Percentiles rank a stretch among this genome's conserved stretches.
These are phyloP conservation scores for Hericium erinaceus DNA, from an alignment of 768 basidiomycete species.

Conservation along the genomic window DNA sequence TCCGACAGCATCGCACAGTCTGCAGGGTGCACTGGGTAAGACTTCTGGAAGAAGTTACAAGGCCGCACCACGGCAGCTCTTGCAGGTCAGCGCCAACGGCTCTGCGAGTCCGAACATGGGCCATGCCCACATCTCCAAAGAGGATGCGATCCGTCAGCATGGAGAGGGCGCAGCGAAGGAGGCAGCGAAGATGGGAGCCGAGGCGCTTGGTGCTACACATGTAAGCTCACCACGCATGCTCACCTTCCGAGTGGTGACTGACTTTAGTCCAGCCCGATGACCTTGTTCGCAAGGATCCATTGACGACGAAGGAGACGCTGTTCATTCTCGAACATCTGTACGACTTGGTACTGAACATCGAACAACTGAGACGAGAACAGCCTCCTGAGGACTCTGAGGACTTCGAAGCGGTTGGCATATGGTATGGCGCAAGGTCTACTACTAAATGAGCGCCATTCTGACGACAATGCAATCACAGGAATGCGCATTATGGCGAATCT, in stretches of 20 bases:
- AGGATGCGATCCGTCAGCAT: conserved; percentile 32
- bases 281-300: conserved; percentile 57
- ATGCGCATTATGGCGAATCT: conserved; percentile 43
- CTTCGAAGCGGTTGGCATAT: conserved; percentile 35
- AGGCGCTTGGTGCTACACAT: conserved; percentile 52
- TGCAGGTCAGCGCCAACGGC: conserved; percentile 65
- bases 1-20: conserved; percentile 51
- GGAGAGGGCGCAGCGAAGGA: conserved; percentile 57
- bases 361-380: conserved; percentile 77
- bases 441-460: too few species aligned
- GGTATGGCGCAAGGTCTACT: background rate
- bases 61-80: conserved; percentile 90
- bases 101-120: conserved; percentile 33
- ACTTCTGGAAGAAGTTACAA: conserved; percentile 91
- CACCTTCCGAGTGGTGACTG: background rate
- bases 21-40: conserved; percentile 91
- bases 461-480: conserved; percentile 29
- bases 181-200: conserved; percentile 66
- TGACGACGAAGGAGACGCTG: conserved; percentile 72
- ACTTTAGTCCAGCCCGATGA: conserved; percentile 40
- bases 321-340: conserved; percentile 77
- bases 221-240: conserved; percentile 24
- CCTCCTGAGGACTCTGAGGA: conserved; percentile 54
- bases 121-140: conserved; percentile 44
- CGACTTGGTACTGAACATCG: conserved; percentile 73